These are phyloP conservation scores for Phytophthora sojae DNA, from an alignment of 352 stramenopile genomes.

Conservation along the genomic window DNA sequence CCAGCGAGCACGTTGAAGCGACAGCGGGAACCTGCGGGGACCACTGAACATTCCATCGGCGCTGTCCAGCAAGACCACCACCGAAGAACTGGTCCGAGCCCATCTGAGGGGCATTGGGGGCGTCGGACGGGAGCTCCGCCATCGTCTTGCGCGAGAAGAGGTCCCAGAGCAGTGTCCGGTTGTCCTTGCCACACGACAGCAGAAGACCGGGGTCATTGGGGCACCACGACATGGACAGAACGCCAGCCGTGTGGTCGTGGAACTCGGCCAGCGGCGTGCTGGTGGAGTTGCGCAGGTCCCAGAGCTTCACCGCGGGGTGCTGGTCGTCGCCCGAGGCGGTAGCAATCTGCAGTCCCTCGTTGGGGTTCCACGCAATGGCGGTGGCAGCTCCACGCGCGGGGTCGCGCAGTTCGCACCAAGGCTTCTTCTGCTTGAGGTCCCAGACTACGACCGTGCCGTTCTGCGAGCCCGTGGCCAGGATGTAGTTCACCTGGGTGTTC, in stretches of 20 bases:
- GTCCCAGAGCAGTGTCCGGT: slow-evolving; percentile 98
- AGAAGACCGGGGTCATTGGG: slow-evolving; percentile 94
- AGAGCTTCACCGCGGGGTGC: slow-evolving; percentile 97
- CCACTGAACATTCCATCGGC: slow-evolving; percentile 97
- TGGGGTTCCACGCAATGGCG: slow-evolving; percentile 98
- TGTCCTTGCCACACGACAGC: slow-evolving; percentile 97
- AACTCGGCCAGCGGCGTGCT: slow-evolving; percentile 97
- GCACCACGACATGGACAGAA: slow-evolving; percentile 98
- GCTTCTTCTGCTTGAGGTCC: slow-evolving; percentile 98
- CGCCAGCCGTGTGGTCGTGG: slow-evolving; percentile 94
- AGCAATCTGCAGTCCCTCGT: slow-evolving; percentile 97
- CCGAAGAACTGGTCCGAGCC: slow-evolving; percentile 86
- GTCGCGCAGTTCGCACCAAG: slow-evolving; percentile 98
- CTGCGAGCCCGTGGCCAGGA: slow-evolving; percentile 94
- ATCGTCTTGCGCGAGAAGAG: slow-evolving; percentile 94
- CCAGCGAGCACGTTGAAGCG: slow-evolving; percentile 96
- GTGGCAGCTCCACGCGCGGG: slow-evolving; percentile 88
- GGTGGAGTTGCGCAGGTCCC: slow-evolving; percentile 98
- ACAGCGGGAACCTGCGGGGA: slow-evolving; percentile 95
- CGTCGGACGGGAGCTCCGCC: slow-evolving; percentile 92
- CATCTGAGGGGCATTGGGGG: slow-evolving; percentile 65
- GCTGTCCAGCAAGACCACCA: slow-evolving; percentile 69
- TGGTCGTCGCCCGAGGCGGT: slow-evolving; percentile 96
- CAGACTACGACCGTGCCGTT: slow-evolving; percentile 97
- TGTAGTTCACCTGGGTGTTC: slow-evolving; percentile 99